A percentile compares a stretch with the other conserved stretches of the same genome.
Evolutionary conservation across 768 basidiomycete species (phyloP).

Genomic region (Hypholoma fasciculare): DNA sequence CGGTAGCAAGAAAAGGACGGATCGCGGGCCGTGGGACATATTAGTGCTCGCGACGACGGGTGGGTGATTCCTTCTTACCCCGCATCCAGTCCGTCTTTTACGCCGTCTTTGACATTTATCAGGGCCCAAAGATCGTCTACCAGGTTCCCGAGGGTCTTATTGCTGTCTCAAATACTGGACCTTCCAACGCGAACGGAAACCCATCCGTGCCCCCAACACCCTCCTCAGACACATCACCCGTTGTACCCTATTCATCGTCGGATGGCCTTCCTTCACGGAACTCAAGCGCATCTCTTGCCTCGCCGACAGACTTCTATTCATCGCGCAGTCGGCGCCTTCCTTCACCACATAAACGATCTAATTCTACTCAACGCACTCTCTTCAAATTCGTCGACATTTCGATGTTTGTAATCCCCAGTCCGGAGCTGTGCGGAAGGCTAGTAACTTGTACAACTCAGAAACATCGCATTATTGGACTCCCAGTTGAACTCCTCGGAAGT

Average conservation of each 20-base stretch:
- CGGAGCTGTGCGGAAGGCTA: conserved; percentile 82
- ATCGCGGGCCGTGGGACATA: background rate
- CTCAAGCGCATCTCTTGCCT: conserved; percentile 52
- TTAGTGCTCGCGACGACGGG: background rate
- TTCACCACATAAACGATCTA: conserved; percentile 48
- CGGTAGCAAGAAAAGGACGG: background rate
- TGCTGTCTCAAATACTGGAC: conserved; percentile 39
- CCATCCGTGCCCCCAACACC: conserved; percentile 41
- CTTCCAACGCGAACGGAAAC: conserved; percentile 19
- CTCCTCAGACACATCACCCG: conserved; percentile 30
- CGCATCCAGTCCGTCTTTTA: conserved; percentile 90
- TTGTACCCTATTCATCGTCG: conserved; percentile 19
- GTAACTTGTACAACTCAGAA: conserved; percentile 82
- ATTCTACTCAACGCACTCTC: conserved; percentile 54
- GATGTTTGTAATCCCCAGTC: conserved; percentile 91
- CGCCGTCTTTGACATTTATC: conserved; percentile 82
- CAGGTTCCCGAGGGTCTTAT: conserved; percentile 95
- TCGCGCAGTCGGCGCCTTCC: conserved; percentile 39
- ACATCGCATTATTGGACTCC: conserved; percentile 91
- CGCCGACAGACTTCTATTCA: conserved; percentile 44
- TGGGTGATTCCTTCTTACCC: conserved; percentile 72
- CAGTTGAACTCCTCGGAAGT: conserved; percentile 67
- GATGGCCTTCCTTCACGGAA: conserved; percentile 41
- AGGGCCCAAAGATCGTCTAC: conserved; percentile 88
- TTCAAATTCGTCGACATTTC: conserved; percentile 92